These are phyloP conservation scores for Craterostigma plantagineum DNA, from an alignment of 257 asterid genomes.

Conservation along the genomic window DNA sequence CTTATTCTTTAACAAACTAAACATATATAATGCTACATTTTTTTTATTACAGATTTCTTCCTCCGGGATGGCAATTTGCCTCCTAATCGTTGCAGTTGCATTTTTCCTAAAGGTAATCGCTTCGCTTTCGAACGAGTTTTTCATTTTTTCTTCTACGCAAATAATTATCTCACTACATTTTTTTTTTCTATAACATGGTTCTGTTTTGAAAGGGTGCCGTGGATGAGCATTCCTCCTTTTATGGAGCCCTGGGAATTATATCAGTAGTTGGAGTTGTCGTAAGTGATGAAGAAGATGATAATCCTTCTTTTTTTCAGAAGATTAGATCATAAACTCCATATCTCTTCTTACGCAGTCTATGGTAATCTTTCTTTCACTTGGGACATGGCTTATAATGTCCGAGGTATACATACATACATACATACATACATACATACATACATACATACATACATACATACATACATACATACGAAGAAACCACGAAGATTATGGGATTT, in stretches of 20 bases:
- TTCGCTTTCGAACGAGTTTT: background rate
- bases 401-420: conserved; percentile 28
- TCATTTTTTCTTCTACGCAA: background rate
- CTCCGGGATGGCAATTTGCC: conserved; percentile 68
- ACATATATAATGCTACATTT: conserved; percentile 3
- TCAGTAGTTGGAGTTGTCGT: conserved; percentile 58
- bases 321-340: conserved; percentile 1
- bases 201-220: conserved; percentile 29
- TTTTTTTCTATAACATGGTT: background rate
- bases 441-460: no score
- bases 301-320: conserved; percentile 1
- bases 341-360: conserved; percentile 16
- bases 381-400: conserved; percentile 57
- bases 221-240: conserved; percentile 26
- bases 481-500: no score
- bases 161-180: background rate
- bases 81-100: conserved; percentile 48
- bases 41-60: conserved; percentile 51
- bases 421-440: no score
- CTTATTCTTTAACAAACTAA: conserved; percentile 8
- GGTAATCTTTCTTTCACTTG: conserved; percentile 40
- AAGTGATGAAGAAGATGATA: conserved; percentile 4
- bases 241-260: conserved; percentile 38
- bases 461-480: background rate
- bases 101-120: conserved; percentile 61